Percentiles rank a stretch among this genome's conserved stretches.
These are phyloP conservation scores for Saccharomycopsis fibuligera DNA, from an alignment of 805 yeast species.

Conservation along the genomic window DNA sequence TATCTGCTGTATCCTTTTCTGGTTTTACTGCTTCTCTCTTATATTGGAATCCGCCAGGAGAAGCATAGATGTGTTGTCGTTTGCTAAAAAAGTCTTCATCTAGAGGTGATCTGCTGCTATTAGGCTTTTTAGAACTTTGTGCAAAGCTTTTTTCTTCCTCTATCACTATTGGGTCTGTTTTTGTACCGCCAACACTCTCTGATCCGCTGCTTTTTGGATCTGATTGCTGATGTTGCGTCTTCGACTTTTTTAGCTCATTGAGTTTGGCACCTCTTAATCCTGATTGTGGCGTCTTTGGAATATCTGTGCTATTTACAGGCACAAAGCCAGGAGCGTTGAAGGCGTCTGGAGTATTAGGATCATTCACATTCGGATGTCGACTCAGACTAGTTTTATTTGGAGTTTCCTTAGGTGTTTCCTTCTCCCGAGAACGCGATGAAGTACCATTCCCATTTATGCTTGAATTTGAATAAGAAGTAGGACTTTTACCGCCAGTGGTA, in stretches of 20 bases:
- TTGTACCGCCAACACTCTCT: neutral
- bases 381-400: neutral
- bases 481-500: too few relatives aligned
- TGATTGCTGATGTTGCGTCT: neutral
- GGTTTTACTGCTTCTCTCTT: conserved; percentile 13
- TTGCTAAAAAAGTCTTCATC: conserved; percentile 5
- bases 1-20: neutral
- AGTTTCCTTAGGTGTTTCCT: conserved; percentile 25
- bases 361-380: neutral
- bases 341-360: conserved; percentile 8
- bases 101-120: neutral
- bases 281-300: neutral
- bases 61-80: neutral
- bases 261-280: neutral
- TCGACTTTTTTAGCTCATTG: neutral
- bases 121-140: neutral
- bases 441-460: too few relatives aligned
- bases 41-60: conserved; percentile 5
- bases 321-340: neutral
- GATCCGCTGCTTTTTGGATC: neutral
- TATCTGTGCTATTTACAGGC: neutral
- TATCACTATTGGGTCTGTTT: conserved; percentile 13
- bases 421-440: too few relatives aligned
- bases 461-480: too few relatives aligned
- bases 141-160: conserved; percentile 10